Conservation (phyloP, 225 moss, liverwort and hornwort genomes). For the Polytrichum commune region DNA sequence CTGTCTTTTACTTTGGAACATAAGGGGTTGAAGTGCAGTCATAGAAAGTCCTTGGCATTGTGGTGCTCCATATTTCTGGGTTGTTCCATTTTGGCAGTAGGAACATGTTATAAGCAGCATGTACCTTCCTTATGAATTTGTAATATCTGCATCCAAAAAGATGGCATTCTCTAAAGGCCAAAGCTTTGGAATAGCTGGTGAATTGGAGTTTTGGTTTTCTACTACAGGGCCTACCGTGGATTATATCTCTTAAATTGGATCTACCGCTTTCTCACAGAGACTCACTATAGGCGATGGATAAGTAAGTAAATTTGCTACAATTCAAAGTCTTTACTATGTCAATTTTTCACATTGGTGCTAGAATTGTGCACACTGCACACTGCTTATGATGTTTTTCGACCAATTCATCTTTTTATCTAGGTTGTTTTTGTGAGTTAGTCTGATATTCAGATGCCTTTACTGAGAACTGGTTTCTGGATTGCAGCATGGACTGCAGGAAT, state of each 20-base stretch:
- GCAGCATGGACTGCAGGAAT: constrained; percentile 62
- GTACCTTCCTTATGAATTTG: background rate
- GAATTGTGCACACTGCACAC: no score
- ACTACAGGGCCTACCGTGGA: constrained; percentile 68
- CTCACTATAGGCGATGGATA: constrained; percentile 71
- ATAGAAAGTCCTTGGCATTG: no score
- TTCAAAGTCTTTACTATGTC: no score
- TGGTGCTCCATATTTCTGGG: background rate
- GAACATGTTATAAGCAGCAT: background rate
- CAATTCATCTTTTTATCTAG: no score
- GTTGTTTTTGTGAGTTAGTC: background rate
- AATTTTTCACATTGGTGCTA: no score
- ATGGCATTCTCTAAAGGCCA: background rate
- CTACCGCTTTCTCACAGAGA: constrained; percentile 79
- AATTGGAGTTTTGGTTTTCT: constrained; percentile 4
- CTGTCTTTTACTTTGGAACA: background rate
- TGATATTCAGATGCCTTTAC: constrained; percentile 2
- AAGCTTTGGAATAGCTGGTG: background rate
- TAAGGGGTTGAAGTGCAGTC: no score
- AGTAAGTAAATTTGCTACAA: constrained; percentile 34
- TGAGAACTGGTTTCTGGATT: constrained; percentile 12
- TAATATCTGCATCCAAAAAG: background rate
- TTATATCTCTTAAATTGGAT: constrained; percentile 91
- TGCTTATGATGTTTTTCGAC: no score
- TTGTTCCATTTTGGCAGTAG: background rate